These are phyloP conservation scores for Atkinsonella hypoxylon DNA, from an alignment of 2,329 filamentous ascomycete genomes.

Conservation along the genomic window DNA sequence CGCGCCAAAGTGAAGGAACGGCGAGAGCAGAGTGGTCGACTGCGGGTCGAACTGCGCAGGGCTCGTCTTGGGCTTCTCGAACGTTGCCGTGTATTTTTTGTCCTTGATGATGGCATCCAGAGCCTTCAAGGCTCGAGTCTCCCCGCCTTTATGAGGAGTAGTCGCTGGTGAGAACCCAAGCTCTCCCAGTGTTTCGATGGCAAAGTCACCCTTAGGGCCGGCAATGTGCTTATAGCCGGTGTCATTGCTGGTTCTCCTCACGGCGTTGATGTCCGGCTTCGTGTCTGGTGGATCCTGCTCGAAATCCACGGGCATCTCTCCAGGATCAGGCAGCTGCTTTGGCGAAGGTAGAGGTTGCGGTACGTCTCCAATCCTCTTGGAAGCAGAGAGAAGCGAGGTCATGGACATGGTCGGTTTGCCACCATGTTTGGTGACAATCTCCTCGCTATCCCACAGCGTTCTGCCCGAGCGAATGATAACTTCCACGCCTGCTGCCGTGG, in stretches of 20 bases:
- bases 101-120: constrained; percentile 49
- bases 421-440: constrained; percentile 50
- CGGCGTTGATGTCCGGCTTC: constrained; percentile 48
- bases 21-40: constrained; percentile 61
- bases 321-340: constrained; percentile 48
- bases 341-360: constrained; percentile 50
- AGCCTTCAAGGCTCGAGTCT: constrained; percentile 46
- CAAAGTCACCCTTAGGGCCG: constrained; percentile 57
- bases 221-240: constrained; percentile 47
- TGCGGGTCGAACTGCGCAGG: constrained; percentile 63
- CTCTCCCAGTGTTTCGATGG: constrained; percentile 58
- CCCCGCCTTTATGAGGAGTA: constrained; percentile 59
- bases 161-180: constrained; percentile 55
- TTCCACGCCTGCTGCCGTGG: constrained; percentile 52
- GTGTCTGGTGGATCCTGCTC: constrained; percentile 39
- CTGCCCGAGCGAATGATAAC: constrained; percentile 54
- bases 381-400: constrained; percentile 51
- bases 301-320: constrained; percentile 46
- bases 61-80: constrained; percentile 64
- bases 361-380: constrained; percentile 49
- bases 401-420: constrained; percentile 68
- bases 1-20: constrained; percentile 63
- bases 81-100: constrained; percentile 57
- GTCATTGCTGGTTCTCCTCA: constrained; percentile 40
- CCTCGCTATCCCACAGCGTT: constrained; percentile 64